Base-by-base conservation (phyloP, 164 flowering plant genomes). In the Chimonanthus praecox region DNA sequence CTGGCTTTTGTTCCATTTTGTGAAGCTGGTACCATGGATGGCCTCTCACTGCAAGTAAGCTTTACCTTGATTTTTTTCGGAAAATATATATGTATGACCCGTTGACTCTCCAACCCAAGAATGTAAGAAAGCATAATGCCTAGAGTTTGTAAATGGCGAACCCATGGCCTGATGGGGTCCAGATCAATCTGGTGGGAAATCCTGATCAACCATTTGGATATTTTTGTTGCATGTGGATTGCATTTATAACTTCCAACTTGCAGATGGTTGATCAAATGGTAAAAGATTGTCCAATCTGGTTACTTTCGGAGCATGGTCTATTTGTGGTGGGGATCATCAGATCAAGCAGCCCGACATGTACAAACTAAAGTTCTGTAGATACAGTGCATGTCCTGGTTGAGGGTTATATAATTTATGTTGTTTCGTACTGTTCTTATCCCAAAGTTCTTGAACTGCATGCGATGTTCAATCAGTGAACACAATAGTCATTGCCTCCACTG, bases 1-100 rank as follows among this genome's bases (percentile, higher is more conserved):
- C 76, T 92, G 73, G 94, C 97, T 75, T 92, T 94, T 78, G 83
- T 94, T 83, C 97, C 99, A 70, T 92, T 92, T 76, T 91, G 97
- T 84, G 99, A 91, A 84, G 89, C 90, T n/a, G 97, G 97, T 75
- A 74, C 82, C 64, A 79, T 88, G 84, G 99, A 94, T 82, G 83
- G 88, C 65, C 91, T 90, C 68, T 91, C 99, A 18, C 80, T 94
- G 87, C 94, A 88, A 78, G 98, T 92, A 83, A 79, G 86, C 54
- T 16, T 48, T 44, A 11, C 33, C 9, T 2, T 43, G 51, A 43
- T 54, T 54, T 15, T 54, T 54, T 54, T 13, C 60, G 16, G 60
- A 15, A n/a, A n/a, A 4, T 11, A 11, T 10, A 15, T 54, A 54
- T 54, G 60, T 54, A 54, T 54, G 60, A 54, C 16, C 60, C n/a